These are phyloP conservation scores for Heritiera littoralis DNA, from an alignment of 345 rosid species.

Conservation along the genomic window DNA sequence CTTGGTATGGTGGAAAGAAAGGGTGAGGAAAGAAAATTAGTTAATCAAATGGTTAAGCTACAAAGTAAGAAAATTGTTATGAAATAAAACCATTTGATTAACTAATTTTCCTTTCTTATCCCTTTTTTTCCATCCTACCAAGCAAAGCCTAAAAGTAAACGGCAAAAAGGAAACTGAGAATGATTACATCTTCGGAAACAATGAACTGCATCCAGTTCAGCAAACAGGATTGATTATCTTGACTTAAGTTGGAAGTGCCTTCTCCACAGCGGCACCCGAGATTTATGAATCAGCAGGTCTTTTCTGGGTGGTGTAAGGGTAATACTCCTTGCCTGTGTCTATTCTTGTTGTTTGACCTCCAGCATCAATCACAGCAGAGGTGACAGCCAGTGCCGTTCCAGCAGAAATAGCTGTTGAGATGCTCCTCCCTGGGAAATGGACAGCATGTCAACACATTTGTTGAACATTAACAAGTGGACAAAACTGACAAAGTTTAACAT, in stretches of 20 bases:
- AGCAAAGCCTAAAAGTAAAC: conserved; percentile 4
- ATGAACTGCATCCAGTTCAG: conserved; percentile 25
- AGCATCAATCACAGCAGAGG: conserved; percentile 77
- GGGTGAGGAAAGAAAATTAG: too few relatives aligned
- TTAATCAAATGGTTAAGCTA: too few relatives aligned
- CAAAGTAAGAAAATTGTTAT: too few relatives aligned
- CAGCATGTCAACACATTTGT: not conserved
- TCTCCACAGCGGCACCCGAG: conserved; percentile 19
- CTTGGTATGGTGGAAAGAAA: too few relatives aligned
- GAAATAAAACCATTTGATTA: too few relatives aligned
- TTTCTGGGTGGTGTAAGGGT: conserved; percentile 88
- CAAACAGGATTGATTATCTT: conserved; percentile 15
- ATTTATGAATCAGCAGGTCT: conserved; percentile 57
- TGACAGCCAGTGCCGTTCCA: conserved; percentile 83
- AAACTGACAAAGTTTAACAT: not conserved
- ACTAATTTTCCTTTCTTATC: too few relatives aligned
- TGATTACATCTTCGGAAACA: conserved; percentile 42
- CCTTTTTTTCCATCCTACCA: too few relatives aligned
- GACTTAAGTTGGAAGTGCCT: conserved; percentile 11
- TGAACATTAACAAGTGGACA: conserved; percentile 1
- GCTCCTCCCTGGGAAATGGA: conserved; percentile 64
- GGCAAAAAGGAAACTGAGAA: conserved; percentile 30
- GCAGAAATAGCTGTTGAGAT: conserved; percentile 83
- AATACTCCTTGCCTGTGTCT: conserved; percentile 94
- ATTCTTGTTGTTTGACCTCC: conserved; percentile 92